Conservation (phyloP, 2,329 filamentous ascomycete genomes). For the Colletotrichum orbiculare region DNA sequence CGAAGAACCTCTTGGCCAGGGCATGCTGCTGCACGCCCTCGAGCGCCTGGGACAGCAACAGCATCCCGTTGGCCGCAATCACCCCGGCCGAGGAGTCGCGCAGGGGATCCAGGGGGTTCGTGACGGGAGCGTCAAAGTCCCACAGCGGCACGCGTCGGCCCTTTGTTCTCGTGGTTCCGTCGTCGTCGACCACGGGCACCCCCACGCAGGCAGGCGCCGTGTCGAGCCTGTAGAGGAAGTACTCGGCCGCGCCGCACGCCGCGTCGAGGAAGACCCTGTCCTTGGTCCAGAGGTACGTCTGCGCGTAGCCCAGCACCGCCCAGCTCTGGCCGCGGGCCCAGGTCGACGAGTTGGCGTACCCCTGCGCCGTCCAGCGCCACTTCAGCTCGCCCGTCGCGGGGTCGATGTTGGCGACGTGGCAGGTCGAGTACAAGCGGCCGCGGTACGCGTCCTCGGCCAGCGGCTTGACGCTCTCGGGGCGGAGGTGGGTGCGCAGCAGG, state of each 20-base stretch:
- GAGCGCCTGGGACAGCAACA: slow-evolving; percentile 40
- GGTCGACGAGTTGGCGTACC: slow-evolving; percentile 55
- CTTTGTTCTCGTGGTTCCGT: not conserved
- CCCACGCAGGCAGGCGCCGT: slow-evolving; percentile 40
- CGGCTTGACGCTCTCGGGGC: slow-evolving; percentile 41
- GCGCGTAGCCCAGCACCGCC: slow-evolving; percentile 60
- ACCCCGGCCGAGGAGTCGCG: slow-evolving; percentile 47
- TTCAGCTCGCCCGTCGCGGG: slow-evolving; percentile 51
- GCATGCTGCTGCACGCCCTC: slow-evolving; percentile 14
- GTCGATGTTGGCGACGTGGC: slow-evolving; percentile 59
- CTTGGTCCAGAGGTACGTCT: slow-evolving; percentile 60
- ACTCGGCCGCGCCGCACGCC: slow-evolving; percentile 56
- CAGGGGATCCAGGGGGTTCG: slow-evolving; percentile 41
- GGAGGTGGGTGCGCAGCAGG: slow-evolving; percentile 51
- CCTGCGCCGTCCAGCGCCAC: slow-evolving; percentile 57
- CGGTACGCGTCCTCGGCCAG: slow-evolving; percentile 35
- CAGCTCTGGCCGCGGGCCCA: slow-evolving; percentile 63
- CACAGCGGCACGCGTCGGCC: slow-evolving; percentile 46
- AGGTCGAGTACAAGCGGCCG: slow-evolving; percentile 45
- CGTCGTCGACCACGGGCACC: slow-evolving; percentile 26
- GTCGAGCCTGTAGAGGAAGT: slow-evolving; percentile 56
- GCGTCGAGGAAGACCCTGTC: slow-evolving; percentile 53
- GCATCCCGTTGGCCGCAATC: slow-evolving; percentile 44
- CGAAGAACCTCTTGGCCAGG: slow-evolving; percentile 20
- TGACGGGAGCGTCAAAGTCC: slow-evolving; percentile 61